Evolutionary conservation across 1,284 basidiomycete species (phyloP), one percentile per base, ranked within the genome.

Genomic region (Heterobasidion annosum): DNA sequence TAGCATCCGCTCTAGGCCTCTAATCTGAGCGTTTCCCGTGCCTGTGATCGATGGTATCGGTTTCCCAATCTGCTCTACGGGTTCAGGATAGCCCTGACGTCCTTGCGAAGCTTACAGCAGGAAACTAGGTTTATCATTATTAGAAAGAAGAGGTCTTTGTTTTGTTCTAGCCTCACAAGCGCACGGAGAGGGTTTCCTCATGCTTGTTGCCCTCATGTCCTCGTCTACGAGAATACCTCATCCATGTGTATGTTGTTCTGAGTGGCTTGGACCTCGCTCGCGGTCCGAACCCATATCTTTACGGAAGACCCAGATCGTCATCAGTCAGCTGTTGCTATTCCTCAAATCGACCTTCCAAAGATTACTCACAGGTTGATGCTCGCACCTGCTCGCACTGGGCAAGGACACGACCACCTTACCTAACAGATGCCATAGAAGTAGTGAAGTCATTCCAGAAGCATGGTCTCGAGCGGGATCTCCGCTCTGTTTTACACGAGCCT

Each of bases 381-480:
- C 25, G 25, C 25, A 25, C 25, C 4, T 25, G 25, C 25, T 25
- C 25, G 25, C 25, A 25, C 25, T 25, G 34, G 35, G 35, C 35
- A 25, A 37, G n/a, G 43, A 51, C 44, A 51, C 18, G 50, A 12
- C 3, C 33, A 32, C 34, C 37, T 51, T 51, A 51, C 50, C 35
- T 51, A 51, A 51, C 10, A 25, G 8, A 25, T 32, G 37, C 25
- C 43, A n/a, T 25, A 35, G 50, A 51, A 51, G 48, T 50, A 13
- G 34, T 50, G n/a, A 35, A 35, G 37, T 25, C 50, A 51, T 51
- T 51, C 50, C 34, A 51, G 50, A 51, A 51, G 42, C 42, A 35
- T 9, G 50, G 16, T 44, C 25, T 43, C 37, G 40, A 51, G 37
- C 50, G 50, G 43, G 43, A 51, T 51, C 50, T 16, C 50, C 50